A percentile compares a stretch with the other conserved stretches of the same genome.
These are phyloP conservation scores for Xylariales sp. DNA, from an alignment of 2,329 filamentous ascomycete species.

Conservation along the genomic window DNA sequence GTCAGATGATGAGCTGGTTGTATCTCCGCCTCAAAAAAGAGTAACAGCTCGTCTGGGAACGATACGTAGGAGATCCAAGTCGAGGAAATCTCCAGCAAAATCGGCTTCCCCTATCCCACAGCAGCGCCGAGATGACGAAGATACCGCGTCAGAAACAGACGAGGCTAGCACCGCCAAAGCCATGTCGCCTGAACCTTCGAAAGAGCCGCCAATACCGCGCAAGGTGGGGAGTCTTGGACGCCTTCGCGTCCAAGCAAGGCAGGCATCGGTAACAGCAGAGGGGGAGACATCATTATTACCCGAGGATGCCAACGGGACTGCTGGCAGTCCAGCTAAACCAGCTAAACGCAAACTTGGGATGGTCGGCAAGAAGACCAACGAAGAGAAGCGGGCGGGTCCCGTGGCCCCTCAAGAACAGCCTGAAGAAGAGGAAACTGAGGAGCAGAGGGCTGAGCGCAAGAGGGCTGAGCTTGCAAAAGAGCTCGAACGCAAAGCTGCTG, in stretches of 20 bases:
- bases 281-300: constrained; percentile 17
- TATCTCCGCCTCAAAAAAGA: constrained; percentile 12
- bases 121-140: neutral
- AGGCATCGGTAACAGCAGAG: constrained; percentile 13
- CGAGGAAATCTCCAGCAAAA: constrained; percentile 11
- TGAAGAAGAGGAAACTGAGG: constrained; percentile 23
- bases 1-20: constrained; percentile 20
- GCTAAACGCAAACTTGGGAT: constrained; percentile 16
- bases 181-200: neutral
- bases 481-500: constrained; percentile 43
- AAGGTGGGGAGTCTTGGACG: constrained; percentile 8
- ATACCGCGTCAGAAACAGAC: constrained; percentile 12
- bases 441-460: constrained; percentile 41
- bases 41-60: constrained; percentile 16
- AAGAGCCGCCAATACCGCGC: neutral
- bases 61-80: constrained; percentile 19
- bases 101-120: neutral
- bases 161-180: constrained; percentile 3
- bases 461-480: constrained; percentile 48
- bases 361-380: constrained; percentile 16
- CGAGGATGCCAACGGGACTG: too few species aligned
- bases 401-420: neutral
- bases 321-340: too few species aligned
- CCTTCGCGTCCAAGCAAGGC: constrained; percentile 9
- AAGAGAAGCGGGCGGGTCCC: neutral